Percentiles rank a stretch among this genome's conserved stretches.
Conservation (phyloP, 2,329 filamentous ascomycete species). For the Ascocoryne sarcoides region DNA sequence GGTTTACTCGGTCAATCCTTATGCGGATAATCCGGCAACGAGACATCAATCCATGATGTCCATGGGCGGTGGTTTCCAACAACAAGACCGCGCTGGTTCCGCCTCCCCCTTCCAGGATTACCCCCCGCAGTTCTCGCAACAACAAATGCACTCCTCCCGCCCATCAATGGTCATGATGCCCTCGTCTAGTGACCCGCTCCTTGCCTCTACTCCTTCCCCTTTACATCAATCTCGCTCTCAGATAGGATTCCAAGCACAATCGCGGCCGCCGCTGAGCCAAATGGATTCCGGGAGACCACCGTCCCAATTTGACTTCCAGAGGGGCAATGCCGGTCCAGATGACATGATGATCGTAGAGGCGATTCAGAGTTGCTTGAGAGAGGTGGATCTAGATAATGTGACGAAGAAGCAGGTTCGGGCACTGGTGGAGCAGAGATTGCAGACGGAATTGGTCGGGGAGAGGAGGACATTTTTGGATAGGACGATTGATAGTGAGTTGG, state of each 20-base stretch:
- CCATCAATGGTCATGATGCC: constrained; percentile 56
- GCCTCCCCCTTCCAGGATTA: constrained; percentile 51
- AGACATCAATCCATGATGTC: constrained; percentile 69
- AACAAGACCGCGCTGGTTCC: constrained; percentile 40
- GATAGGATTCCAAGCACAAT: constrained; percentile 35
- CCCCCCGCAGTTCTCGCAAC: constrained; percentile 31
- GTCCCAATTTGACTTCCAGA: constrained; percentile 53
- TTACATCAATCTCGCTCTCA: constrained; percentile 32
- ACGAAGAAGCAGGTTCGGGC: constrained; percentile 96
- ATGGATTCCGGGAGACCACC: constrained; percentile 35
- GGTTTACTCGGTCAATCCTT: constrained; percentile 33
- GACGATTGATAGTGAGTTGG: constrained; percentile 87
- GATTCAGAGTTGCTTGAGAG: constrained; percentile 71
- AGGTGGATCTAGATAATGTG: constrained; percentile 91
- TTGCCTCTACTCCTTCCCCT: constrained; percentile 29
- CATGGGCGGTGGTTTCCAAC: constrained; percentile 32
- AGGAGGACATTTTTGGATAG: constrained; percentile 82
- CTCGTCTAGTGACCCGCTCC: constrained; percentile 22
- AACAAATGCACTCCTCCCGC: constrained; percentile 30
- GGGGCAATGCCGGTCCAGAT: constrained; percentile 54
- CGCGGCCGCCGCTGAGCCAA: constrained; percentile 37
- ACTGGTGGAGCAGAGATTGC: constrained; percentile 84
- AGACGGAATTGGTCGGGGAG: constrained; percentile 75
- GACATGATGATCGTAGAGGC: constrained; percentile 76
- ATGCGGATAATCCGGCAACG: constrained; percentile 40